phyloP scores from a whole-genome alignment of 768 basidiomycete species.

The Tricholomella constricta region DNA sequence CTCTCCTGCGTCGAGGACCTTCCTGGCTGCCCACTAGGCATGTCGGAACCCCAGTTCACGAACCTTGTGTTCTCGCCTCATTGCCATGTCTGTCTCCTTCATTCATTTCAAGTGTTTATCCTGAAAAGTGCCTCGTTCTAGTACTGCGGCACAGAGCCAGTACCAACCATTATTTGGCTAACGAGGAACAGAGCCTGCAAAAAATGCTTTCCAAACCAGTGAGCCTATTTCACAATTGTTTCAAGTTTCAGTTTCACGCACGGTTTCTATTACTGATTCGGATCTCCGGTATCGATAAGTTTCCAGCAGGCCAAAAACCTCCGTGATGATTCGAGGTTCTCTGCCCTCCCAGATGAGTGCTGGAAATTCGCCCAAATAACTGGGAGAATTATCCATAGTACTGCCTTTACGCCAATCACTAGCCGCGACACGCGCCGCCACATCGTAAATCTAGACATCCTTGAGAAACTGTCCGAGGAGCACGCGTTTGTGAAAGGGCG shows the following conservation, averaged over 20 bases:
- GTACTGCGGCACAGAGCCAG: conserved; percentile 20
- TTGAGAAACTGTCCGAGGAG: conserved; percentile 26
- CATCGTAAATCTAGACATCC: conserved; percentile 17
- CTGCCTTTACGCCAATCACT: conserved; percentile 21
- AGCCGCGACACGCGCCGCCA: conserved; percentile 20
- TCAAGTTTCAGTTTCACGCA: too few species aligned
- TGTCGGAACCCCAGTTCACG: conserved; percentile 47
- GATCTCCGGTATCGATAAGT: conserved; percentile 5
- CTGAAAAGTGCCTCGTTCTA: conserved; percentile 10
- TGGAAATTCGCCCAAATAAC: conserved; percentile 20
- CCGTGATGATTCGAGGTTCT: conserved; percentile 4
- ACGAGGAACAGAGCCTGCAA: conserved; percentile 21
- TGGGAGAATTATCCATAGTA: conserved; percentile 20
- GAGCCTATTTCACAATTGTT: neutral
- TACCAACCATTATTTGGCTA: conserved; percentile 20
- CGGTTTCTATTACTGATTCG: neutral
- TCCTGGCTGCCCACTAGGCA: conserved; percentile 44
- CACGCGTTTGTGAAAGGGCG: conserved; percentile 22
- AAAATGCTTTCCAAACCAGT: conserved; percentile 22
- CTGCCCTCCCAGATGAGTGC: conserved; percentile 13
- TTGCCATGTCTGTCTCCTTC: conserved; percentile 41
- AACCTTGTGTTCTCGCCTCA: conserved; percentile 43
- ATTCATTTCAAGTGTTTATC: conserved; percentile 5
- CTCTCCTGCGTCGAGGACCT: conserved; percentile 38
- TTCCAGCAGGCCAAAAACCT: conserved; percentile 18